Conservation (phyloP, 306 rosid species). For the Ziziphus jujuba region DNA sequence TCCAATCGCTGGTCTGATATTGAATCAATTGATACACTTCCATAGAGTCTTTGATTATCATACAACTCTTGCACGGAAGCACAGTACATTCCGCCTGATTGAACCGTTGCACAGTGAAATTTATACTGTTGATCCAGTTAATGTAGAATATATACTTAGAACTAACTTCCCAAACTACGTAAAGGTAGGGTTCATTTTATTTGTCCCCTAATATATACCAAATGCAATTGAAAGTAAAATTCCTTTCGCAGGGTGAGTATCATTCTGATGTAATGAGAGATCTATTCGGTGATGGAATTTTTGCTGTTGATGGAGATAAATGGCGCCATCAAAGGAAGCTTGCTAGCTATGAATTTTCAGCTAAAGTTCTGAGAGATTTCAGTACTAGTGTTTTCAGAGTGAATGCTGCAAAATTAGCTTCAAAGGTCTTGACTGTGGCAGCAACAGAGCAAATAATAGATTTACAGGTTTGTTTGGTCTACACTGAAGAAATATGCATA, state of each 20-base stretch:
- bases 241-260: slow-evolving; percentile 13
- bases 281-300: slow-evolving; percentile 16
- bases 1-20: slow-evolving; percentile 16
- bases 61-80: neutral
- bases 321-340: slow-evolving; percentile 22
- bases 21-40: slow-evolving; percentile 15
- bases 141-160: slow-evolving; percentile 21
- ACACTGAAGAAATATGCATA: neutral
- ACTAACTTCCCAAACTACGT: slow-evolving; percentile 18
- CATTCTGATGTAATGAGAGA: neutral
- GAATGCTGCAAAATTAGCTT: slow-evolving; percentile 22
- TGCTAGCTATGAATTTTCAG: slow-evolving; percentile 11
- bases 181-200: neutral
- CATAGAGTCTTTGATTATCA: slow-evolving; percentile 11
- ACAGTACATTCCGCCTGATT: slow-evolving; percentile 21
- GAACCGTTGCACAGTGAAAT: slow-evolving; percentile 3
- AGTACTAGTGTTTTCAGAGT: slow-evolving; percentile 10
- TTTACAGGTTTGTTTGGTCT: slow-evolving; percentile 14
- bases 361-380: slow-evolving; percentile 11
- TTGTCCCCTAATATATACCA: neutral
- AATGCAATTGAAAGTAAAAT: neutral
- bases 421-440: slow-evolving; percentile 2
- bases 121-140: slow-evolving; percentile 11
- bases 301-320: slow-evolving; percentile 10
- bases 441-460: slow-evolving; percentile 9